Evolutionary conservation across 768 basidiomycete species (phyloP).

Genomic region (Tulasnella sp.): DNA sequence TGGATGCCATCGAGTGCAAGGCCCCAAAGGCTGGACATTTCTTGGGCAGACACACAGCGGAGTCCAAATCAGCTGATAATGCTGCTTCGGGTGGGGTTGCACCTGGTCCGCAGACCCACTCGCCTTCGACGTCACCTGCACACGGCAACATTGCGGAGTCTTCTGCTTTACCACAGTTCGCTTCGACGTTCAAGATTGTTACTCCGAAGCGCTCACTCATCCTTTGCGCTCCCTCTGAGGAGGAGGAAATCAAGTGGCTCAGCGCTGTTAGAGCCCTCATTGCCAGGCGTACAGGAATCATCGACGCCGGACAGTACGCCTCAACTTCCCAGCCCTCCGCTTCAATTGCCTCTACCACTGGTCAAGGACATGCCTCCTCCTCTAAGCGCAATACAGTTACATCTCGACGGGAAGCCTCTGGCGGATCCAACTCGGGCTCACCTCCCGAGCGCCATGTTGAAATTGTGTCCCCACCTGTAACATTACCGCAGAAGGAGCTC

Average conservation of each 20-base stretch:
- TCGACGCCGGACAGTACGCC: not conserved
- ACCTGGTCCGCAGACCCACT: not conserved
- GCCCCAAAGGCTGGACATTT: not conserved
- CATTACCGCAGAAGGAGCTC: too few relatives aligned
- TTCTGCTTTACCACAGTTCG: not conserved
- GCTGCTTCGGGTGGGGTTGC: not conserved
- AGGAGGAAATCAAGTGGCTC: slow-evolving; percentile 97
- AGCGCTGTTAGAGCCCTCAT: slow-evolving; percentile 88
- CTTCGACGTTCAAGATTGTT: slow-evolving; percentile 81
- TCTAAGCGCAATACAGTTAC: too few relatives aligned
- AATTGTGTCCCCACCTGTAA: too few relatives aligned
- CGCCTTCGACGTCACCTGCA: not conserved
- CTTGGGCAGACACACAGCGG: not conserved
- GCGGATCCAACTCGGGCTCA: too few relatives aligned
- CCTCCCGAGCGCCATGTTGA: too few relatives aligned
- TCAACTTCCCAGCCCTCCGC: not conserved
- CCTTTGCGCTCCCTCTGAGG: slow-evolving; percentile 88
- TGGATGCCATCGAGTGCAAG: slow-evolving; percentile 79
- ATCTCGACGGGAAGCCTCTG: too few relatives aligned
- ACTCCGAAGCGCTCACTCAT: slow-evolving; percentile 84
- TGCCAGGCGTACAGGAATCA: slow-evolving; percentile 37
- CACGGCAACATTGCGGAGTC: not conserved
- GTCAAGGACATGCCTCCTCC: too few relatives aligned
- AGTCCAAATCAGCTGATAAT: not conserved
- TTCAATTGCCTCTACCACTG: not conserved